phyloP scores from a whole-genome alignment of 345 rosid species.

The Hirschfeldia incana region DNA sequence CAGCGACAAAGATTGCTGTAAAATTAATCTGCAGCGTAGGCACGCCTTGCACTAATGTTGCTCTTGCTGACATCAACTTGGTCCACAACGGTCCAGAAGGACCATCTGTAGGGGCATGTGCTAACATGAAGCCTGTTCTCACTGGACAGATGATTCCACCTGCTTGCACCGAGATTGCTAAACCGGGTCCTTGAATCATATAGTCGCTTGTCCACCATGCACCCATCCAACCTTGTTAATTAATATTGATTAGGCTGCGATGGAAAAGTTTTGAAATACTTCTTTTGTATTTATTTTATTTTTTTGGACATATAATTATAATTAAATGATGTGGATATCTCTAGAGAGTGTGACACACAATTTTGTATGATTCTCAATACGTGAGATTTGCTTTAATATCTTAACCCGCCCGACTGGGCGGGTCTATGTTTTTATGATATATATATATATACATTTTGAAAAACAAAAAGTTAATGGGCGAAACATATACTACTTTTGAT shows the following conservation, averaged over 20 bases:
- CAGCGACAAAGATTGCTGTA: slow-evolving; percentile 41
- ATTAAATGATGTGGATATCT: not conserved
- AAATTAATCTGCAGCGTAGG: slow-evolving; percentile 50
- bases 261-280: not conserved
- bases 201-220: not conserved
- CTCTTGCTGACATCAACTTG: slow-evolving; percentile 43
- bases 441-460: no score
- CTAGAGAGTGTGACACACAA: not conserved
- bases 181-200: not conserved
- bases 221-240: not conserved
- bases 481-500: no score
- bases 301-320: not conserved
- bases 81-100: slow-evolving; percentile 39
- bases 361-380: not conserved
- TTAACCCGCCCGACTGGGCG: no score
- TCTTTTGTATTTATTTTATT: not conserved
- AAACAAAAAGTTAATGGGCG: no score
- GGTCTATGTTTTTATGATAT: no score
- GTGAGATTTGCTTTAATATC: not conserved
- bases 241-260: not conserved
- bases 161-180: slow-evolving; percentile 30
- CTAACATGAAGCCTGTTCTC: slow-evolving; percentile 44
- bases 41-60: slow-evolving; percentile 43
- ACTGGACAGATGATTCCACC: slow-evolving; percentile 18
- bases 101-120: slow-evolving; percentile 40